Evolutionary conservation across 2,329 filamentous ascomycete genomes (phyloP).

Genomic region (Ploettnerulaceae sp.): DNA sequence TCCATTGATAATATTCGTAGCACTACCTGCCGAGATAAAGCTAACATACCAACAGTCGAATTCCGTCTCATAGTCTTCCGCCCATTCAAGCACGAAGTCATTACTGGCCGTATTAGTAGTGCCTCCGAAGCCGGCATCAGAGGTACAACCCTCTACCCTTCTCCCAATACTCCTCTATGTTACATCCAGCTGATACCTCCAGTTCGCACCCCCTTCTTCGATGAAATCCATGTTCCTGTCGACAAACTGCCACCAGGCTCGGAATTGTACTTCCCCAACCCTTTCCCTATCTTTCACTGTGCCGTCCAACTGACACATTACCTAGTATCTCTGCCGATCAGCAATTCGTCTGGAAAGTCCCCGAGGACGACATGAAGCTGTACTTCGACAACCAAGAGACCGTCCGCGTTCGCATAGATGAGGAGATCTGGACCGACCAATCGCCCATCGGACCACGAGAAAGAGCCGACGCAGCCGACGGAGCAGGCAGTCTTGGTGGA

Average conservation of each 20-base stretch:
- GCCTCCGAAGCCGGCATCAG: conserved; percentile 68
- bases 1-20: no score
- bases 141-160: conserved; percentile 40
- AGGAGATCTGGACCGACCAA: conserved; percentile 89
- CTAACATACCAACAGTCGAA: conserved; percentile 57
- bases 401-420: conserved; percentile 78
- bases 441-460: conserved; percentile 64
- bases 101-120: conserved; percentile 77
- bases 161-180: neutral
- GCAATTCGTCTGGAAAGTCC: conserved; percentile 36
- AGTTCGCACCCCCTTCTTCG: conserved; percentile 89
- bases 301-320: no score
- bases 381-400: conserved; percentile 89
- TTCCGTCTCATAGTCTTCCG: conserved; percentile 92
- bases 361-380: conserved; percentile 64
- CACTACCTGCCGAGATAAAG: no score
- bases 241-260: conserved; percentile 70
- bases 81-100: conserved; percentile 90
- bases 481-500: no score
- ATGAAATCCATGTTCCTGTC: conserved; percentile 78
- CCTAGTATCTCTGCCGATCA: no score
- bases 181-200: neutral
- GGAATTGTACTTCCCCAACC: conserved; percentile 57
- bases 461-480: conserved; percentile 53
- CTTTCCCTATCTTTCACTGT: no score